A percentile compares a stretch with the other conserved stretches of the same genome.
These are phyloP conservation scores for Eutrema japonicum DNA, from an alignment of 345 rosid species.

Conservation along the genomic window DNA sequence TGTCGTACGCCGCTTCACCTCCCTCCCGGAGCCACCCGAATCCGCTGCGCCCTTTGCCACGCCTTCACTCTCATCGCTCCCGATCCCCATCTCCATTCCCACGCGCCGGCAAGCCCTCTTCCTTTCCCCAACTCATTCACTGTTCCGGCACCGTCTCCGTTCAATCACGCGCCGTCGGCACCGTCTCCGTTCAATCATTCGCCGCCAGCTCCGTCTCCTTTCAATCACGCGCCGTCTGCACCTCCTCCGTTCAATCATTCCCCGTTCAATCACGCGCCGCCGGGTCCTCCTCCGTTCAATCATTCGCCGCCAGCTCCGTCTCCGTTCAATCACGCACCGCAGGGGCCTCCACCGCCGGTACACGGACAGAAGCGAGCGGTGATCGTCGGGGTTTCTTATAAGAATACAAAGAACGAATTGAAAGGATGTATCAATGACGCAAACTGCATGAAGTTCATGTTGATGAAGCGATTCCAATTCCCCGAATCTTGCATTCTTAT, in stretches of 20 bases:
- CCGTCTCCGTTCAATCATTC: constrained; percentile 3
- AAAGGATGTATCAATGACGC: constrained; percentile 90
- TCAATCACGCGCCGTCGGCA: constrained; percentile 46
- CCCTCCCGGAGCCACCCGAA: constrained; percentile 65
- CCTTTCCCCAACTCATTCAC: constrained; percentile 27
- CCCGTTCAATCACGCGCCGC: constrained; percentile 6
- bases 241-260: constrained; percentile 48
- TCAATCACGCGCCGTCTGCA: constrained; percentile 1
- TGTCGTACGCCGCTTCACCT: constrained; percentile 73
- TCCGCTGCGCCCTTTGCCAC: constrained; percentile 78
- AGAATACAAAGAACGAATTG: constrained; percentile 57
- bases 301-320: constrained; percentile 39
- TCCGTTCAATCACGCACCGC: constrained; percentile 56
- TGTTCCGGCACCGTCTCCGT: constrained; percentile 41
- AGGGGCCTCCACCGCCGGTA: constrained; percentile 54
- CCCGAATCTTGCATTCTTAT: constrained; percentile 81
- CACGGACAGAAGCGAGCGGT: constrained; percentile 82
- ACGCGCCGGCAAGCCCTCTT: constrained; percentile 34
- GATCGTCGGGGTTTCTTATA: constrained; percentile 73
- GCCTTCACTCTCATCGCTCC: constrained; percentile 68
- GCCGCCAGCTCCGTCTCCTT: constrained; percentile 22
- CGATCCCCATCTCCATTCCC: constrained; percentile 40
- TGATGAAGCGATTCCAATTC: constrained; percentile 73
- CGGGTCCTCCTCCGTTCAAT: constrained; percentile 46
- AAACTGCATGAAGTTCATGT: constrained; percentile 81